Evolutionary conservation across 768 basidiomycete genomes (phyloP).

Genomic region (Podaxis sp.): DNA sequence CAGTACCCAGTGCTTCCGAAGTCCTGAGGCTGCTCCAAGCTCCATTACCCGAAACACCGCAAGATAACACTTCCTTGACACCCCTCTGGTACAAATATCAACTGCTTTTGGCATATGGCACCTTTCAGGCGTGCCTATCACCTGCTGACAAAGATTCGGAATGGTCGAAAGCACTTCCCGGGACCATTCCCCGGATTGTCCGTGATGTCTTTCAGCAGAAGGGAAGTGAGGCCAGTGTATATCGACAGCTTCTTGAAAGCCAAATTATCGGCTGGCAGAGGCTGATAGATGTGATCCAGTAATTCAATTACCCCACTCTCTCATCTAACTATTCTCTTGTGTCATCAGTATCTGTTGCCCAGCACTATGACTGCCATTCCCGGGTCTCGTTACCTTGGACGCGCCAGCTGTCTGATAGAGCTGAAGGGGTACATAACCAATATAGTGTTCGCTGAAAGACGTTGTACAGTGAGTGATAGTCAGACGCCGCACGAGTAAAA

Average conservation of each 20-base stretch:
- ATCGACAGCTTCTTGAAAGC: constrained; percentile 3
- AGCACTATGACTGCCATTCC: neutral
- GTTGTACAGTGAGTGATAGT: neutral
- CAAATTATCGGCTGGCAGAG: constrained; percentile 2
- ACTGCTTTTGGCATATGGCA: constrained; percentile 34
- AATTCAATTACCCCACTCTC: neutral
- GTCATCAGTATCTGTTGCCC: neutral
- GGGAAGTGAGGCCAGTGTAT: constrained; percentile 11
- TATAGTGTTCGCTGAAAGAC: constrained; percentile 37
- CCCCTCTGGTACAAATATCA: constrained; percentile 30
- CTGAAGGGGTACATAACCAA: constrained; percentile 44
- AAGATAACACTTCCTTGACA: neutral
- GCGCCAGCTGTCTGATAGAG: constrained; percentile 32
- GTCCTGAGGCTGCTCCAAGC: constrained; percentile 4
- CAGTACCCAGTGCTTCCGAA: neutral
- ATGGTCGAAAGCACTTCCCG: constrained; percentile 26
- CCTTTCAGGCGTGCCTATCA: constrained; percentile 25
- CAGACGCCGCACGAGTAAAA: neutral
- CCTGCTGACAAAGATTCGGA: constrained; percentile 25
- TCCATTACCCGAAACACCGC: neutral
- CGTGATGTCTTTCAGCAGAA: constrained; percentile 17
- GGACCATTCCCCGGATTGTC: constrained; percentile 20
- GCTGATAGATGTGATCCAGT: neutral
- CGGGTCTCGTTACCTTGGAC: neutral
- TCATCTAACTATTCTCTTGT: neutral